These are phyloP conservation scores for Pseudogymnoascus pannorum DNA, from an alignment of 2,329 filamentous ascomycete genomes.

Conservation along the genomic window DNA sequence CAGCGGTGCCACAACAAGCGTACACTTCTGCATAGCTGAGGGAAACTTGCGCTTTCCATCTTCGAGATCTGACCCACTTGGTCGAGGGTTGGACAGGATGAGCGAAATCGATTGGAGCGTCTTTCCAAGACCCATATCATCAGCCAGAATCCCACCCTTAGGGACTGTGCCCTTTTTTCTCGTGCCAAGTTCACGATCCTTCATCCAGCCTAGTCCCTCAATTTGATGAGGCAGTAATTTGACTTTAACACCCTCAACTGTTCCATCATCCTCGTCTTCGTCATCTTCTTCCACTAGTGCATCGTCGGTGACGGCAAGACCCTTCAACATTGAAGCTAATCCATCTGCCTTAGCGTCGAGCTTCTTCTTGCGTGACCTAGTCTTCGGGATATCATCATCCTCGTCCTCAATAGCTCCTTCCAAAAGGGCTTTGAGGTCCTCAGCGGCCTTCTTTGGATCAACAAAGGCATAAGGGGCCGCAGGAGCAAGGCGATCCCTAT, in stretches of 20 bases:
- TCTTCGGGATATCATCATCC: slow-evolving; percentile 33
- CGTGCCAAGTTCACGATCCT: slow-evolving; percentile 77
- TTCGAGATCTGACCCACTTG: slow-evolving; percentile 49
- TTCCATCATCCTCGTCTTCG: slow-evolving; percentile 51
- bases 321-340: slow-evolving; percentile 30
- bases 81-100: slow-evolving; percentile 74
- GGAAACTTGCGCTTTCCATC: slow-evolving; percentile 62
- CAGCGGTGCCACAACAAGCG: slow-evolving; percentile 84
- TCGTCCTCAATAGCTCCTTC: slow-evolving; percentile 75
- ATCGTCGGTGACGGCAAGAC: slow-evolving; percentile 40
- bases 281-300: slow-evolving; percentile 37
- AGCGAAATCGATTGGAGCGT: slow-evolving; percentile 89
- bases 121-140: slow-evolving; percentile 97
- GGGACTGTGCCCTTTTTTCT: slow-evolving; percentile 67
- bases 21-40: slow-evolving; percentile 64
- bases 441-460: slow-evolving; percentile 63
- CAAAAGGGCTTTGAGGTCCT: slow-evolving; percentile 73
- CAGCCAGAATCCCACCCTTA: slow-evolving; percentile 89
- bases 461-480: slow-evolving; percentile 27
- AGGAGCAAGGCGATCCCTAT: slow-evolving; percentile 17
- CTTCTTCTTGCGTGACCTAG: slow-evolving; percentile 33
- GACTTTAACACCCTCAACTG: slow-evolving; percentile 74
- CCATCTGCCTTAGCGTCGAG: slow-evolving; percentile 26
- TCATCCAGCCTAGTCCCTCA: slow-evolving; percentile 93
- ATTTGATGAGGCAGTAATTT: slow-evolving; percentile 90